Evolutionary conservation across 2,329 filamentous ascomycete species (phyloP).

Genomic region (Curvularia hawaiiensis): DNA sequence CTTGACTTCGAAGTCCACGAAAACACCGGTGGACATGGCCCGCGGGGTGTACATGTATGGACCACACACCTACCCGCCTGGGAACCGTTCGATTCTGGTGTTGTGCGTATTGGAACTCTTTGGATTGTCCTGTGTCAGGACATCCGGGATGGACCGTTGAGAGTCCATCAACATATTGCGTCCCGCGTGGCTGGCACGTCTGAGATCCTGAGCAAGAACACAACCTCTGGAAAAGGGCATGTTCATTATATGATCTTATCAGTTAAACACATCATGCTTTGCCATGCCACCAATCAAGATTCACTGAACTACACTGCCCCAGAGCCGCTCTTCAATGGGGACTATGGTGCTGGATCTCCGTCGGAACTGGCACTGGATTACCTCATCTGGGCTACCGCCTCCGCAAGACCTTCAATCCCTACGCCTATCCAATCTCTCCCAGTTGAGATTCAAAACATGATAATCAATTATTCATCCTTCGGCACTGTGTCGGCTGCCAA

Average conservation of each 20-base stretch:
- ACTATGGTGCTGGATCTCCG: not conserved
- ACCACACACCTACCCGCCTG: conserved; percentile 1
- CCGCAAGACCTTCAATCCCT: conserved; percentile 11
- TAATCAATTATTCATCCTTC: conserved; percentile 11
- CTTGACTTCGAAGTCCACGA: conserved; percentile 1
- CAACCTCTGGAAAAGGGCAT: not conserved
- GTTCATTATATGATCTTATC: conserved; percentile 2
- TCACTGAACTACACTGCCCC: conserved; percentile 2
- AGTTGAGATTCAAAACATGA: conserved; percentile 13
- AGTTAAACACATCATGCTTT: conserved; percentile 4
- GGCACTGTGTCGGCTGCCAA: conserved; percentile 16
- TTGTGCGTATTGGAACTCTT: not conserved
- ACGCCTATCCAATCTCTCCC: conserved; percentile 12
- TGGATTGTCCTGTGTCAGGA: conserved; percentile 3
- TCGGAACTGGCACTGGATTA: conserved; percentile 3
- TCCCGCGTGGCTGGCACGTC: not conserved
- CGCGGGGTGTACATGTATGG: not conserved
- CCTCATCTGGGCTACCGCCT: conserved; percentile 2
- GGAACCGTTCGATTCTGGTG: not conserved
- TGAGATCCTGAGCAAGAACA: not conserved
- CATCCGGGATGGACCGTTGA: not conserved
- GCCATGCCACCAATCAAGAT: not conserved
- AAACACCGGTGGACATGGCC: not conserved
- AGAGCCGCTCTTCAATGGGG: conserved; percentile 4
- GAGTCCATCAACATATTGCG: conserved; percentile 1